A percentile compares a stretch with the other conserved stretches of the same genome.
phyloP scores from a whole-genome alignment of 2,329 filamentous ascomycete genomes.

The Clarireedia homoeocarpa region DNA sequence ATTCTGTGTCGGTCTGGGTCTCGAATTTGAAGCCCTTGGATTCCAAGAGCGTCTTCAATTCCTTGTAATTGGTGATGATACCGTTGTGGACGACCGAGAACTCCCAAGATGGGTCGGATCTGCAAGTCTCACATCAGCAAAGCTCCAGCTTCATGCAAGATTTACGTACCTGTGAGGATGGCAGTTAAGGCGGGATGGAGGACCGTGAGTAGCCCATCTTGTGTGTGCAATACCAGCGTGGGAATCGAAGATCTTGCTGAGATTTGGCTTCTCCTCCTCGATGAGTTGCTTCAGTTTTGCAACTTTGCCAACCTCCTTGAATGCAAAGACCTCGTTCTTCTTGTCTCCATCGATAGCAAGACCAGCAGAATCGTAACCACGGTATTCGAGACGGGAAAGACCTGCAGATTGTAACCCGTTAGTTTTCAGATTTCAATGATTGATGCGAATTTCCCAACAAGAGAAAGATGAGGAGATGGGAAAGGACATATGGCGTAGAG shows the following conservation, averaged over 20 bases:
- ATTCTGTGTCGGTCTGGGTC: constrained; percentile 98
- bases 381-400: constrained; percentile 92
- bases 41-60: constrained; percentile 86
- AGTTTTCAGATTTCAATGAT: background rate
- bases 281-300: constrained; percentile 93
- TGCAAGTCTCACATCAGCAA: constrained; percentile 32
- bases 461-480: background rate
- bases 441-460: background rate
- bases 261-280: constrained; percentile 71
- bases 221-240: constrained; percentile 99
- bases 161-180: constrained; percentile 82
- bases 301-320: constrained; percentile 99
- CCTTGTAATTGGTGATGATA: constrained; percentile 99
- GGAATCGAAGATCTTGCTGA: constrained; percentile 91
- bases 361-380: constrained; percentile 96
- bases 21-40: constrained; percentile 97
- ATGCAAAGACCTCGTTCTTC: constrained; percentile 94
- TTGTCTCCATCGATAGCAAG: constrained; percentile 95
- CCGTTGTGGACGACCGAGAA: constrained; percentile 98
- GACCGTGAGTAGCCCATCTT: constrained; percentile 95
- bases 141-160: background rate
- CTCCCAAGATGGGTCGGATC: constrained; percentile 91
- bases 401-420: constrained; percentile 1
- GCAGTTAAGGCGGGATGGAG: constrained; percentile 91
- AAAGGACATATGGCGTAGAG: background rate